phyloP scores from a whole-genome alignment of 768 basidiomycete genomes.

The Pleurotus ostreatus region DNA sequence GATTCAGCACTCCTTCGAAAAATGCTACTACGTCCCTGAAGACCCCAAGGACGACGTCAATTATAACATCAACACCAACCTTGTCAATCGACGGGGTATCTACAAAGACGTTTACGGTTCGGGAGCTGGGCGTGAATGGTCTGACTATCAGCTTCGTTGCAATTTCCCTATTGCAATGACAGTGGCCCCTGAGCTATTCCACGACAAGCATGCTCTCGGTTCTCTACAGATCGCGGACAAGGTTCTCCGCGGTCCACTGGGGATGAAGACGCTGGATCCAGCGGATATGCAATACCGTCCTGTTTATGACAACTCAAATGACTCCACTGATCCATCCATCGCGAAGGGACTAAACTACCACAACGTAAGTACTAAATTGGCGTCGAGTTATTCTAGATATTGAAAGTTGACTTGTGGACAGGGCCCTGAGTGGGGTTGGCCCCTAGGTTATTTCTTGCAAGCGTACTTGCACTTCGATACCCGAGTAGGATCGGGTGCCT shows the following conservation, averaged over 20 bases:
- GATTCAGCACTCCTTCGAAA: constrained; percentile 85
- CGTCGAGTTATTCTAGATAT: constrained; percentile 7
- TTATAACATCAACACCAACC: constrained; percentile 62
- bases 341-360: constrained; percentile 97
- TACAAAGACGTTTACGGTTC: constrained; percentile 99
- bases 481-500: constrained; percentile 57
- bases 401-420: constrained; percentile 26
- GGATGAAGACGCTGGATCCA: constrained; percentile 96
- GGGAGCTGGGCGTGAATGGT: constrained; percentile 84
- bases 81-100: constrained; percentile 89
- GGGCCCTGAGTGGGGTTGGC: constrained; percentile 96
- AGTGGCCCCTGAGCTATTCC: constrained; percentile 94
- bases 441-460: constrained; percentile 90
- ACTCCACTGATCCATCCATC: constrained; percentile 73
- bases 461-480: constrained; percentile 90
- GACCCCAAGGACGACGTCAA: constrained; percentile 69
- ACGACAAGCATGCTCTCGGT: constrained; percentile 70
- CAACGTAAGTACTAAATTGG: constrained; percentile 49
- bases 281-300: constrained; percentile 86
- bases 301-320: constrained; percentile 91
- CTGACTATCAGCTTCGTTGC: constrained; percentile 91
- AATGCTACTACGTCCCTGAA: constrained; percentile 83
- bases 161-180: constrained; percentile 97
- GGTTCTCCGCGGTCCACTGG: constrained; percentile 80
- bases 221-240: constrained; percentile 80